Percentiles rank a stretch among this genome's conserved stretches.
Evolutionary conservation across 2,329 filamentous ascomycete species (phyloP).

Genomic region (Xylaria sp.): DNA sequence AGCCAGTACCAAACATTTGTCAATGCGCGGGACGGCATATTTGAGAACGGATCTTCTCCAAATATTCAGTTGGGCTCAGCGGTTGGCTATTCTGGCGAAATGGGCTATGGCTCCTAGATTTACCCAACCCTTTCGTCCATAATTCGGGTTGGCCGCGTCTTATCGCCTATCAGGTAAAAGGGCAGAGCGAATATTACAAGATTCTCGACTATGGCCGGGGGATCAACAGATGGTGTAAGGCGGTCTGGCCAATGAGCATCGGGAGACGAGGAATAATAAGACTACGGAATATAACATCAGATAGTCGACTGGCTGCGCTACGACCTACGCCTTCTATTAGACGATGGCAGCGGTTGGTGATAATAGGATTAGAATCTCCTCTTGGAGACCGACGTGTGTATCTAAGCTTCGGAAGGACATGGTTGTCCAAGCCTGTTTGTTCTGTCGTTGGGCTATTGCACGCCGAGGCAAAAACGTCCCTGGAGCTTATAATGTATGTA

Average conservation of each 20-base stretch:
- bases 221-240: background rate
- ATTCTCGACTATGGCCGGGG: background rate
- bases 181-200: background rate
- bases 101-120: slow-evolving; percentile 4
- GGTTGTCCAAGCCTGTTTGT: background rate
- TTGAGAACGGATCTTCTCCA: background rate
- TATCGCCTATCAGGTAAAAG: background rate
- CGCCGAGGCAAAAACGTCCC: background rate
- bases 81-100: slow-evolving; percentile 12
- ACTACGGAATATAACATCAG: background rate
- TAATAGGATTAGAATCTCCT: background rate
- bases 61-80: slow-evolving; percentile 5
- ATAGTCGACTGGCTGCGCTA: background rate
- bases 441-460: slow-evolving; percentile 1
- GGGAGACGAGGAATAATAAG: slow-evolving; percentile 2
- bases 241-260: slow-evolving; percentile 10
- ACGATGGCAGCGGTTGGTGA: background rate
- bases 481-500: slow-evolving; percentile 15
- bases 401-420: background rate
- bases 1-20: slow-evolving; percentile 1
- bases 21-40: background rate
- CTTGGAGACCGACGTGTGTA: background rate
- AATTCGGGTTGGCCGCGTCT: background rate
- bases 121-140: background rate
- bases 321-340: slow-evolving; percentile 4